phyloP scores from a whole-genome alignment of 345 rosid genomes.

The Laguncularia racemosa region DNA sequence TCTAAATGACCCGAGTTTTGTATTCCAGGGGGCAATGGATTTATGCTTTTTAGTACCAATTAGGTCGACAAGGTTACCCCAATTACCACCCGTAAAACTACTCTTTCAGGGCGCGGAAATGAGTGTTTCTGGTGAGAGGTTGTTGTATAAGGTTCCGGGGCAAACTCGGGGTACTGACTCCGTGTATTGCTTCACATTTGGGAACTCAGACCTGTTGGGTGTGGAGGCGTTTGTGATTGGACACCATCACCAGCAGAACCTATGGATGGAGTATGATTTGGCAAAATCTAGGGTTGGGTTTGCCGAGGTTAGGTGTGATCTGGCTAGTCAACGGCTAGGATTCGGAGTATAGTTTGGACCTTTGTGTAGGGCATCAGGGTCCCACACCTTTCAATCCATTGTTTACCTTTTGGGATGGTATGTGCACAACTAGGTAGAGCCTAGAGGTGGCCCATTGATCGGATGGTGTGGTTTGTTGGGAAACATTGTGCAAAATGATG shows the following conservation, averaged over 20 bases:
- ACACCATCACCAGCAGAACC: constrained; percentile 85
- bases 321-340: constrained; percentile 66
- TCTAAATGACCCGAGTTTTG: constrained; percentile 57
- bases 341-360: too few relatives aligned
- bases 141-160: constrained; percentile 57
- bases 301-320: constrained; percentile 64
- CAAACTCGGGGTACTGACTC: constrained; percentile 50
- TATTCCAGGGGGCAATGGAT: constrained; percentile 94
- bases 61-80: constrained; percentile 20
- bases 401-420: too few relatives aligned
- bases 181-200: constrained; percentile 77
- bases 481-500: too few relatives aligned
- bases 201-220: constrained; percentile 81
- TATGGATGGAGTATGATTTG: constrained; percentile 93
- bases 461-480: too few relatives aligned
- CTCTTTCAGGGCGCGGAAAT: constrained; percentile 83
- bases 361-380: too few relatives aligned
- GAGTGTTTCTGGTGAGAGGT: constrained; percentile 47
- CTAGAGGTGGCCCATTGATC: too few relatives aligned
- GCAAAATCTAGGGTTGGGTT: constrained; percentile 69
- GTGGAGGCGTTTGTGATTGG: constrained; percentile 89
- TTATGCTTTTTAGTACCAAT: constrained; percentile 51
- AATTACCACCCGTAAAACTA: constrained; percentile 50
- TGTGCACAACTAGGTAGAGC: too few relatives aligned
- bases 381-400: too few relatives aligned